Evolutionary conservation across 768 basidiomycete genomes (phyloP).

Genomic region (Filobasidium floriforme): DNA sequence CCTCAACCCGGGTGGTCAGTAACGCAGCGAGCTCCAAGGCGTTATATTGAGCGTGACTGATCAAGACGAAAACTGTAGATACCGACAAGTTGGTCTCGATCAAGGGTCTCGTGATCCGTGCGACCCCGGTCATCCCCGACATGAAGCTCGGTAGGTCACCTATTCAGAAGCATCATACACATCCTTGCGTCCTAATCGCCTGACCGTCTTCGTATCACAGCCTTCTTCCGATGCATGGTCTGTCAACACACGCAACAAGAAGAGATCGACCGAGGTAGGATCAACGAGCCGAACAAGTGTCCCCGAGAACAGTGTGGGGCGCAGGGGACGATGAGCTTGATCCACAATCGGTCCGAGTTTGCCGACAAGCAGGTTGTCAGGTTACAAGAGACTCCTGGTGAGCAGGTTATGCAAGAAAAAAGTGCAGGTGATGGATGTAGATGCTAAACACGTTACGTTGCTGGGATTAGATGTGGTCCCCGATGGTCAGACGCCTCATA

Average conservation of each 20-base stretch:
- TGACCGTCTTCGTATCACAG: constrained; percentile 45
- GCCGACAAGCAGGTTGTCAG: constrained; percentile 92
- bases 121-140: constrained; percentile 95
- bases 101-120: constrained; percentile 94
- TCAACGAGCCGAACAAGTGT: constrained; percentile 83
- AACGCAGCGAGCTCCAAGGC: background rate
- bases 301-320: constrained; percentile 86
- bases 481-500: constrained; percentile 96
- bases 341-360: constrained; percentile 96
- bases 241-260: constrained; percentile 96
- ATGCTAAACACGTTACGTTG: background rate
- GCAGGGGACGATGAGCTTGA: constrained; percentile 81
- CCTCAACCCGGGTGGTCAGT: constrained; percentile 78
- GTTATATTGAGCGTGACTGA: background rate
- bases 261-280: constrained; percentile 96
- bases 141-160: constrained; percentile 64
- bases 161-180: background rate
- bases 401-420: constrained; percentile 10
- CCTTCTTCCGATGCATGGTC: constrained; percentile 93
- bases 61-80: constrained; percentile 62
- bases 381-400: constrained; percentile 81
- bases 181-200: too few species aligned
- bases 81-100: constrained; percentile 95
- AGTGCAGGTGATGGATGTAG: background rate
- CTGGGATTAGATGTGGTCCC: constrained; percentile 67